A percentile compares a stretch with the other conserved stretches of the same genome.
These are phyloP conservation scores for Citrus australasica DNA, from an alignment of 345 rosid species.

Conservation along the genomic window DNA sequence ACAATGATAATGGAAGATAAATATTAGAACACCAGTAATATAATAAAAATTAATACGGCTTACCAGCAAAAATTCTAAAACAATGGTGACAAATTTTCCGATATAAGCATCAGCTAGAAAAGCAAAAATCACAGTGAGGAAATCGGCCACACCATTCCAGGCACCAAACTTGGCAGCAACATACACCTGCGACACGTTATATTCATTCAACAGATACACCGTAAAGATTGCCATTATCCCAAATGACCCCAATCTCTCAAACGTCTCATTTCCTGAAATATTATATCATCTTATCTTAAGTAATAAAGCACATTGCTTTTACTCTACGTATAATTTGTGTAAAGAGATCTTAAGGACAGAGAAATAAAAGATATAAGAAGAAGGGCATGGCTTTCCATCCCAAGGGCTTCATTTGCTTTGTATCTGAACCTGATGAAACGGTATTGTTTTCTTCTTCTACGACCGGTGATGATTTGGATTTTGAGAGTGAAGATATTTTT, in stretches of 20 bases:
- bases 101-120: constrained; percentile 24
- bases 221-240: constrained; percentile 39
- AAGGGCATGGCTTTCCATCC: constrained; percentile 90
- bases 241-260: constrained; percentile 42
- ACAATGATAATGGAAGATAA: no score
- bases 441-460: no score
- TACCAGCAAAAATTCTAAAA: constrained; percentile 15
- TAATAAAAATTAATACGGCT: background rate
- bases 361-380: constrained; percentile 46
- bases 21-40: background rate
- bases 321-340: no score
- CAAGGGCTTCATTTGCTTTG: constrained; percentile 33
- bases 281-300: no score
- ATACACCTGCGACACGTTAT: constrained; percentile 29
- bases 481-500: background rate
- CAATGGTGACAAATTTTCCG: constrained; percentile 27
- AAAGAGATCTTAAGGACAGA: no score
- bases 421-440: background rate
- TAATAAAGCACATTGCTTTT: no score
- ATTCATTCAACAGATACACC: constrained; percentile 28
- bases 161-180: constrained; percentile 30
- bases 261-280: constrained; percentile 46
- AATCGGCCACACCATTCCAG: constrained; percentile 40
- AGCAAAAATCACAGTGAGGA: constrained; percentile 36
- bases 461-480: background rate